Evolutionary conservation across 1,284 basidiomycete genomes (phyloP).

Genomic region (Austroboletus novae-zelandiae): DNA sequence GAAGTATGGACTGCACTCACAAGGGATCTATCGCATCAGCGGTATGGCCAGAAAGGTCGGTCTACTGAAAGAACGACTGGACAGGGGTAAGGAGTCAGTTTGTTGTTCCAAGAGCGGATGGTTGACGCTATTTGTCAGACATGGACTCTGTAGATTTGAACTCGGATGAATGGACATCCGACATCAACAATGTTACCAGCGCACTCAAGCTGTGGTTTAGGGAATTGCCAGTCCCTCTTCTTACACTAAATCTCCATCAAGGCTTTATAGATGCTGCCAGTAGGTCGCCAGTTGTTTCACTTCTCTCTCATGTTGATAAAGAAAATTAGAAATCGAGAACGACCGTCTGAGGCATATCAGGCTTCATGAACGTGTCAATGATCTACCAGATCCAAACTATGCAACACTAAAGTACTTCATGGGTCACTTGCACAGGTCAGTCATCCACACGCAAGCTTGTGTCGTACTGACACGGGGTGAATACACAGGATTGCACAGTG

Average conservation of each 20-base stretch:
- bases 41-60: constrained; percentile 90
- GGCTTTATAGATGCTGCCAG: constrained; percentile 95
- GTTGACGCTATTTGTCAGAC: constrained; percentile 49
- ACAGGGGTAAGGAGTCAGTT: constrained; percentile 60
- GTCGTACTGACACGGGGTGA: constrained; percentile 6
- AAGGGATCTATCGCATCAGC: constrained; percentile 93
- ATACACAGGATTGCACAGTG: constrained; percentile 65
- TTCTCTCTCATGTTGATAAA: constrained; percentile 5
- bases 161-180: constrained; percentile 85
- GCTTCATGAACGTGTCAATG: constrained; percentile 95
- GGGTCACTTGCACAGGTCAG: constrained; percentile 86
- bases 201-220: constrained; percentile 96
- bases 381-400: constrained; percentile 97
- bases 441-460: background rate
- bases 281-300: constrained; percentile 42
- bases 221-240: constrained; percentile 91
- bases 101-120: background rate
- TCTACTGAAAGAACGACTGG: constrained; percentile 80
- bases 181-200: constrained; percentile 95
- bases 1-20: constrained; percentile 77
- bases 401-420: constrained; percentile 96
- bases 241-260: constrained; percentile 83
- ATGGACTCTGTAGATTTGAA: constrained; percentile 83
- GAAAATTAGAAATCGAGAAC: constrained; percentile 79
- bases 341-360: constrained; percentile 92